Conservation (phyloP, 2,329 filamentous ascomycete genomes). For the Coniochaeta prunicola region DNA sequence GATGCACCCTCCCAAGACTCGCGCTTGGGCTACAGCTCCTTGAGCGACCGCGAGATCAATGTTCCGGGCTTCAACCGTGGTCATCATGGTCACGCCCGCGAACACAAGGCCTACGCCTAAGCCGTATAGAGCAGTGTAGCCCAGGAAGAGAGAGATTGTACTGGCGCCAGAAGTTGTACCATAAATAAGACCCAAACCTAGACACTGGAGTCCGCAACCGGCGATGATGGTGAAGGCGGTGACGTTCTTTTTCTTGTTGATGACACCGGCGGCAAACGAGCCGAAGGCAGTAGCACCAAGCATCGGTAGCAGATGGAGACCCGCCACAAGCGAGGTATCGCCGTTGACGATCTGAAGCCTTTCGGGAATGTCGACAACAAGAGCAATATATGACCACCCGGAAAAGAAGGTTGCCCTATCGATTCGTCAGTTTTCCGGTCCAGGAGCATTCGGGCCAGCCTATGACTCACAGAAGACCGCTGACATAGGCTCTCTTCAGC, state of each 20-base stretch:
- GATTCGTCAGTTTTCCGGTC: neutral
- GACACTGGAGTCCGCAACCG: conserved; percentile 42
- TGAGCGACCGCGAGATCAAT: conserved; percentile 50
- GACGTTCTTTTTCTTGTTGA: conserved; percentile 47
- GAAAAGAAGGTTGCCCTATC: conserved; percentile 46
- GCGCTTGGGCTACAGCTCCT: conserved; percentile 51
- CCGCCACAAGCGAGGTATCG: conserved; percentile 44
- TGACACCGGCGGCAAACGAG: conserved; percentile 45
- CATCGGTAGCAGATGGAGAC: conserved; percentile 51
- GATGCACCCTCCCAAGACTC: conserved; percentile 52
- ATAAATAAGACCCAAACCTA: conserved; percentile 42
- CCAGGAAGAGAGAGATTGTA: conserved; percentile 16
- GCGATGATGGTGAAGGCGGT: conserved; percentile 43
- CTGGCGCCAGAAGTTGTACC: conserved; percentile 19
- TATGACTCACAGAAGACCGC: conserved; percentile 39
- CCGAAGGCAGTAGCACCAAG: conserved; percentile 49
- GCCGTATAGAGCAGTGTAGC: conserved; percentile 49
- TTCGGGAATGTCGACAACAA: conserved; percentile 53
- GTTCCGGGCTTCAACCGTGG: conserved; percentile 41
- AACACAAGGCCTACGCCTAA: conserved; percentile 53
- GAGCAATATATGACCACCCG: conserved; percentile 49
- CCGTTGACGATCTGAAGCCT: conserved; percentile 52
- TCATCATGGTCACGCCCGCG: conserved; percentile 50
- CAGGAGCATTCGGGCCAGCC: no score
- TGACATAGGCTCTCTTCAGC: conserved; percentile 39